A percentile compares a stretch with the other conserved stretches of the same genome.
Conservation (phyloP, 116 monocot genomes). For the Zostera marina region DNA sequence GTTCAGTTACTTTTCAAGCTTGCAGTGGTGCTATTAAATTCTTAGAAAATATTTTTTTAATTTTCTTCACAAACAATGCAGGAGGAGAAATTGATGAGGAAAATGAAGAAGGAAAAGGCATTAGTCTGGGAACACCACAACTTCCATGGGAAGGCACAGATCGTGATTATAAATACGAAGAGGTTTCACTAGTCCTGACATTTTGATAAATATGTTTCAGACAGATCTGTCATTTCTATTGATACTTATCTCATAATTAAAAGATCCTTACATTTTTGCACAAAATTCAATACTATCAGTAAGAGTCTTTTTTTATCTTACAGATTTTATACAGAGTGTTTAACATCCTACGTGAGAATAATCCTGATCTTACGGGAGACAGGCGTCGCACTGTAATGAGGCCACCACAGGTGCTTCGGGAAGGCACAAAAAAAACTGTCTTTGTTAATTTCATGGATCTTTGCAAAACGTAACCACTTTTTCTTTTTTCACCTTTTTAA, state of each 20-base stretch:
- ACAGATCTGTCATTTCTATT: background rate
- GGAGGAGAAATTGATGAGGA: slow-evolving; percentile 49
- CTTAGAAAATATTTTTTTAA: background rate
- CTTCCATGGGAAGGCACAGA: slow-evolving; percentile 91
- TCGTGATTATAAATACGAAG: slow-evolving; percentile 82
- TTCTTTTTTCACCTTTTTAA: slow-evolving; percentile 2
- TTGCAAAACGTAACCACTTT: slow-evolving; percentile 48
- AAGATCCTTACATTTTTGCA: too few species aligned
- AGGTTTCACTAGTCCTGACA: slow-evolving; percentile 35
- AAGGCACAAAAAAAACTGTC: slow-evolving; percentile 92
- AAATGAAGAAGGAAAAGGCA: slow-evolving; percentile 64
- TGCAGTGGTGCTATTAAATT: background rate
- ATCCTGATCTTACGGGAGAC: slow-evolving; percentile 94
- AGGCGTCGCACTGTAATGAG: slow-evolving; percentile 85
- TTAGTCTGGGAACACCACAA: slow-evolving; percentile 26
- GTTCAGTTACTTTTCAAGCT: background rate
- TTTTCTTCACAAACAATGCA: slow-evolving; percentile 4
- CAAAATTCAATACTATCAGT: background rate
- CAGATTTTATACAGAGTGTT: slow-evolving; percentile 86
- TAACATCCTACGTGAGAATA: slow-evolving; percentile 76
- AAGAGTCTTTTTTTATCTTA: background rate
- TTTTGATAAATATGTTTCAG: slow-evolving; percentile 6
- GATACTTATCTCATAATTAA: too few species aligned
- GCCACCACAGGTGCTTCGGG: slow-evolving; percentile 93
- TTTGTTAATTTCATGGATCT: slow-evolving; percentile 94